These are phyloP conservation scores for Butyriboletus loyo DNA, from an alignment of 768 basidiomycete species.

Conservation along the genomic window DNA sequence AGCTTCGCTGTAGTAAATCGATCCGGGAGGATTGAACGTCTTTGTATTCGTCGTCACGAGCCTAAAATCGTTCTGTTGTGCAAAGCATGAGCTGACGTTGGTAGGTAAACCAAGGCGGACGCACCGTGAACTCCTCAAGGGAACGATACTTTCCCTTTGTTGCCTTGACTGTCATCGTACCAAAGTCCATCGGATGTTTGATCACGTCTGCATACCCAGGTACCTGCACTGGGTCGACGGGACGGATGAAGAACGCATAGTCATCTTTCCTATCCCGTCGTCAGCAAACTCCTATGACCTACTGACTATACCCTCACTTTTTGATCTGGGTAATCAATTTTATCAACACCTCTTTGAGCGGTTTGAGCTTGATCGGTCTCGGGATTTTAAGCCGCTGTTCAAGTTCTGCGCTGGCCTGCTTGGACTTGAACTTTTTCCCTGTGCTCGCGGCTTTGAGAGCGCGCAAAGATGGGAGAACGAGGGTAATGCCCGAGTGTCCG, in stretches of 20 bases:
- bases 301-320: conserved; percentile 46
- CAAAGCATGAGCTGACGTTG: not conserved
- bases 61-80: conserved; percentile 57
- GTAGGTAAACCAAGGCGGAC: conserved; percentile 19
- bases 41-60: conserved; percentile 75
- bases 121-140: conserved; percentile 73
- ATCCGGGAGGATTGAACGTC: conserved; percentile 69
- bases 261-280: conserved; percentile 65
- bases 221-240: conserved; percentile 60
- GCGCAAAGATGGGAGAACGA: conserved; percentile 67
- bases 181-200: conserved; percentile 88
- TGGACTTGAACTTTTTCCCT: conserved; percentile 45
- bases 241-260: conserved; percentile 77
- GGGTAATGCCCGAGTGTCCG: conserved; percentile 51
- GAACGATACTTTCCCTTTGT: conserved; percentile 72
- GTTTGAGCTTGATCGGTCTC: conserved; percentile 71
- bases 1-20: conserved; percentile 73
- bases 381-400: conserved; percentile 35
- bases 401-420: conserved; percentile 22
- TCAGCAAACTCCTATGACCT: conserved; percentile 3
- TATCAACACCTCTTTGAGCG: conserved; percentile 68
- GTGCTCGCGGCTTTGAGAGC: conserved; percentile 55
- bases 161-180: conserved; percentile 83
- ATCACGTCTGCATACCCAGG: conserved; percentile 67
- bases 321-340: conserved; percentile 71